Evolutionary conservation across 2,329 filamentous ascomycete genomes (phyloP), one percentile per base, ranked within the genome.

Genomic region (Proliferodiscus dingleyae): DNA sequence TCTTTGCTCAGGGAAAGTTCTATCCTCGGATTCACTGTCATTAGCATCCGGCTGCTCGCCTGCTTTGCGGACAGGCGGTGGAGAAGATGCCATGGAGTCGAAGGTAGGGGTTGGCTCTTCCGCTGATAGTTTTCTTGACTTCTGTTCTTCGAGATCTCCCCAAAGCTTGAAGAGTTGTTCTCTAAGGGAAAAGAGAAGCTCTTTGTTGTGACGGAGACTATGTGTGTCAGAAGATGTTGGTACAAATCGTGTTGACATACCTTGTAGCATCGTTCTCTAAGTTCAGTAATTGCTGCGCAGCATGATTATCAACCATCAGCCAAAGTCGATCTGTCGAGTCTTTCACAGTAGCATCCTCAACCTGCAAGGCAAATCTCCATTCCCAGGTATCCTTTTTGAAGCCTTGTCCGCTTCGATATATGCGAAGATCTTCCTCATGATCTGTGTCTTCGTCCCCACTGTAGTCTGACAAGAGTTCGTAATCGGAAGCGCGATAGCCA

Each of bases 71-170:
- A 37, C 34, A 22, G 45, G 42, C 7, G 44, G 44, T 32, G 41
- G 22, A 1, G 26, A 22, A 10, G 40, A 34, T 9, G 32, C 32
- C 23, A 21, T 18, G 2, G 46, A 48, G 4, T 49, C 39, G 22
- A 49, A 32, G 6, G 51, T 48, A 9, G 53, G 53, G 13, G 47
- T 16, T 4, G 33, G 42, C 18, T 43, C 34, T 33, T 40, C 46
- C 16, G 23, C 64, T 47, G 57, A 49, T 16, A 64, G 54, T 2
- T 63, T 56, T n/a, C 56, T 62, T 2, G 59, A 57, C 61, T 86
- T 88, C 38, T 70, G 64, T 61, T 95, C 88, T 60, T 90, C 82
- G 1, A 96, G 71, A 50, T 95, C 79, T 1, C 91, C 91, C 90
- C 91, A 97, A 1, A 96, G 71, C 28, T 80, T 69, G 61, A 84